Base-by-base conservation (phyloP, 2,329 filamentous ascomycete species). In the Arthroderma uncinatum region DNA sequence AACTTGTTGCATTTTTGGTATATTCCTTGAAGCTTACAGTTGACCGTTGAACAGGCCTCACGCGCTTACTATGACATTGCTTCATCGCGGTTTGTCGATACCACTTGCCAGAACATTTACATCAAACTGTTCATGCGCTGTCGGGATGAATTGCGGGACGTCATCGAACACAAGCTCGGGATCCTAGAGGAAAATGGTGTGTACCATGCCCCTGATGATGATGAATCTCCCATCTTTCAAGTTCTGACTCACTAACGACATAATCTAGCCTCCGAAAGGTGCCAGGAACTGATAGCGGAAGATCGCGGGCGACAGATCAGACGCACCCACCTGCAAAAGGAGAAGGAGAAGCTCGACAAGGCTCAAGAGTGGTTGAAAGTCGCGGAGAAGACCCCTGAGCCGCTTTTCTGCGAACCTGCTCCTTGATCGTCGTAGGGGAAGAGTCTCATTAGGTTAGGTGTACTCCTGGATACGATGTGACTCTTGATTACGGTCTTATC, bases 21-120 rank as follows among this genome's bases (percentile, higher is more conserved):
- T 39, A 12, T 52, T 0, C 16, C n/a, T 6, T 23, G 0, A 5
- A 16, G 36, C 7, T 2, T 5, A 10, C 23, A n/a, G 14, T 9
- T 12, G 47, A 4, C 5, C 7, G 4, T 9, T 23, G n/a, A 28
- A 30, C 59, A 73, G 71, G 67, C 62, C 3, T 64, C 67, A 1
- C 61, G 69, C 2, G 72, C 67, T 0, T 74, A 74, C 33, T 74
- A 74, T 36, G 67, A 72, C 4, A 62, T 74, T 21, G 72, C 72
- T 0, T 70, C 67, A 50, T 65, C 65, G 1, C 67, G 72, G 4
- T 74, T 73, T 37, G 58, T 73, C 0, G 73, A 74, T 54, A 65
- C 67, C 0, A 64, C 73, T 1, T 73, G 71, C 28, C 71, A 74
- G 59, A 64, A 64, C 0, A 67, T 71, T 0, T 62, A 72, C 37